phyloP scores from a whole-genome alignment of 129 eudicot species.

The Dittrichia graveolens region DNA sequence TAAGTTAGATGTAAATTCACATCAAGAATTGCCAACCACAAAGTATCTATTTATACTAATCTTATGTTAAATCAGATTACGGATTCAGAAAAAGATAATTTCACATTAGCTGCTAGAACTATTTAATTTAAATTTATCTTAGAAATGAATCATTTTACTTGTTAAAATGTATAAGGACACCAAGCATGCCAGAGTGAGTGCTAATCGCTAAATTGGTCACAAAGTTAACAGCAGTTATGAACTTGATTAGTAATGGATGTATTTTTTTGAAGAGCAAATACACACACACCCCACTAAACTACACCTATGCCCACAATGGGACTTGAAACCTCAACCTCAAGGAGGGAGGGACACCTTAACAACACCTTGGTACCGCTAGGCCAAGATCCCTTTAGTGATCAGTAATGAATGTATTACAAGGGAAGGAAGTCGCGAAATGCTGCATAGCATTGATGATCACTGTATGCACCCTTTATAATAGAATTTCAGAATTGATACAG shows the following conservation, averaged over 20 bases:
- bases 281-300: too few relatives aligned
- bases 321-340: too few relatives aligned
- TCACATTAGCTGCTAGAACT: background rate
- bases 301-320: too few relatives aligned
- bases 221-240: slow-evolving; percentile 18
- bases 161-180: slow-evolving; percentile 17
- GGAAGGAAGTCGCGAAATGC: too few relatives aligned
- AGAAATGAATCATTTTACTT: background rate
- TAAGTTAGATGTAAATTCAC: slow-evolving; percentile 13
- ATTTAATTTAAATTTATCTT: background rate
- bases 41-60: background rate
- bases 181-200: slow-evolving; percentile 10
- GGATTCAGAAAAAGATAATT: background rate
- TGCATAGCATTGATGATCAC: too few relatives aligned
- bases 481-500: too few relatives aligned
- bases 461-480: too few relatives aligned
- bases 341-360: too few relatives aligned
- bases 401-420: too few relatives aligned
- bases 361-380: too few relatives aligned
- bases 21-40: background rate
- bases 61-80: background rate
- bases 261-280: too few relatives aligned
- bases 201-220: slow-evolving; percentile 15
- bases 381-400: too few relatives aligned
- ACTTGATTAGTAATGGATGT: slow-evolving; percentile 10